These are phyloP conservation scores for Apiospora malaysiana DNA, from an alignment of 2,329 filamentous ascomycete species.

Conservation along the genomic window DNA sequence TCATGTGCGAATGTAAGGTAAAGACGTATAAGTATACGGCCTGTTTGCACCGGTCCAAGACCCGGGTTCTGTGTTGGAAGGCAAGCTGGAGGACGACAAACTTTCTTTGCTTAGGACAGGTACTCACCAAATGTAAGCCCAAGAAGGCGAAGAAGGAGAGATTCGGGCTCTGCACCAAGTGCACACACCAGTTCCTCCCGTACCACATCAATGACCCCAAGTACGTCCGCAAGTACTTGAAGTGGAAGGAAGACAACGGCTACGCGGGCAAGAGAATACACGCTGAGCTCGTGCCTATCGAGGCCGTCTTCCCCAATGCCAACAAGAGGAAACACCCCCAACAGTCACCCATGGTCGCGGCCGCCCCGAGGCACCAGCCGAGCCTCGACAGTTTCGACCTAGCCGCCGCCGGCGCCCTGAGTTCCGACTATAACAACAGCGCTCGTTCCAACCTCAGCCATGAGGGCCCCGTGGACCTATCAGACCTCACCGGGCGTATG, in stretches of 20 bases:
- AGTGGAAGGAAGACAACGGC: constrained; percentile 33
- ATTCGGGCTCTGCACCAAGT: constrained; percentile 21
- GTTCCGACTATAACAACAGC: background rate
- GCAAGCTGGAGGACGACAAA: background rate
- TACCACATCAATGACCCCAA: constrained; percentile 25
- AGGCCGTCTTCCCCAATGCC: constrained; percentile 26
- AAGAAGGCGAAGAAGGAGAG: constrained; percentile 14
- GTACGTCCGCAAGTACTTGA: constrained; percentile 32
- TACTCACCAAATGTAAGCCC: constrained; percentile 17
- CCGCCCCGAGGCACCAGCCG: background rate
- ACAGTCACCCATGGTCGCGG: constrained; percentile 17
- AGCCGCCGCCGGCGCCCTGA: constrained; percentile 19
- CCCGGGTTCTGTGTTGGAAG: constrained; percentile 14
- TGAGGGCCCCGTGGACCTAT: background rate
- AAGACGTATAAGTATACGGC: constrained; percentile 20
- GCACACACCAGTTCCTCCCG: constrained; percentile 14
- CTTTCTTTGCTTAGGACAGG: constrained; percentile 7
- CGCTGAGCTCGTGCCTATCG: constrained; percentile 28
- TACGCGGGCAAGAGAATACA: constrained; percentile 27
- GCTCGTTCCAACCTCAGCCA: background rate
- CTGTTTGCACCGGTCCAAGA: constrained; percentile 14
- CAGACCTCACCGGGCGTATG: background rate
- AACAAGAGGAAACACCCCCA: constrained; percentile 19
- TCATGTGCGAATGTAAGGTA: constrained; percentile 8
- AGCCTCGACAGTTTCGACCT: constrained; percentile 21